Evolutionary conservation across 257 asterid species (phyloP).

Genomic region (Verbena officinalis): DNA sequence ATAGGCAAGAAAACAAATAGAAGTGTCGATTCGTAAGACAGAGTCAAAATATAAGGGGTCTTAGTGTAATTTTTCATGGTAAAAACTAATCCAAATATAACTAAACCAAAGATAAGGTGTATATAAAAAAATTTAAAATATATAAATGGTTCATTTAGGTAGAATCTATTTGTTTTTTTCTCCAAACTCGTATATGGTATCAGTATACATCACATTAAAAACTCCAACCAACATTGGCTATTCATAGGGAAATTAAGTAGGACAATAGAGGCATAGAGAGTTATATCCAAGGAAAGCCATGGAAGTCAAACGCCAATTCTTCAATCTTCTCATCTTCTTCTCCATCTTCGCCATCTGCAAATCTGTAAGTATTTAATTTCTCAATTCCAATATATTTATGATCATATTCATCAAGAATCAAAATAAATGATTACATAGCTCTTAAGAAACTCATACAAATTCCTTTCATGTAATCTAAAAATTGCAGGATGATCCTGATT

Average conservation of each 20-base stretch:
- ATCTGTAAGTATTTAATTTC: slow-evolving; percentile 62
- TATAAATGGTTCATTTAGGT: not conserved
- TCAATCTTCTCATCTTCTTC: slow-evolving; percentile 50
- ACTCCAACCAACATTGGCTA: not conserved
- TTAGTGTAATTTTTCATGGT: too few relatives aligned
- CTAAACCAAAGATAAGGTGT: too few relatives aligned
- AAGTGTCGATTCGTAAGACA: too few relatives aligned
- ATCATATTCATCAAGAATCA: too few relatives aligned
- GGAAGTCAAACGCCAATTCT: slow-evolving; percentile 45
- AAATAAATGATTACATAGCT: too few relatives aligned
- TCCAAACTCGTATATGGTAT: not conserved
- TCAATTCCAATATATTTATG: too few relatives aligned
- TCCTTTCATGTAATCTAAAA: too few relatives aligned
- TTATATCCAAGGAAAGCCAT: slow-evolving; percentile 34
- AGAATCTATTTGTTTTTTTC: not conserved
- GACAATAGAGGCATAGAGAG: not conserved
- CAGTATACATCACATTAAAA: not conserved
- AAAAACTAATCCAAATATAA: too few relatives aligned
- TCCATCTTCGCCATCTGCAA: slow-evolving; percentile 48
- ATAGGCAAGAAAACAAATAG: too few relatives aligned
- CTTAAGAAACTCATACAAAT: too few relatives aligned
- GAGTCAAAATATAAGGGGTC: too few relatives aligned
- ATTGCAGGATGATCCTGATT: slow-evolving; percentile 64
- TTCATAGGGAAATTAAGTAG: not conserved
- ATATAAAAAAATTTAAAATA: too few relatives aligned